These are phyloP conservation scores for Dactylellina sp. DNA, from an alignment of 2,329 filamentous ascomycete genomes.

Conservation along the genomic window DNA sequence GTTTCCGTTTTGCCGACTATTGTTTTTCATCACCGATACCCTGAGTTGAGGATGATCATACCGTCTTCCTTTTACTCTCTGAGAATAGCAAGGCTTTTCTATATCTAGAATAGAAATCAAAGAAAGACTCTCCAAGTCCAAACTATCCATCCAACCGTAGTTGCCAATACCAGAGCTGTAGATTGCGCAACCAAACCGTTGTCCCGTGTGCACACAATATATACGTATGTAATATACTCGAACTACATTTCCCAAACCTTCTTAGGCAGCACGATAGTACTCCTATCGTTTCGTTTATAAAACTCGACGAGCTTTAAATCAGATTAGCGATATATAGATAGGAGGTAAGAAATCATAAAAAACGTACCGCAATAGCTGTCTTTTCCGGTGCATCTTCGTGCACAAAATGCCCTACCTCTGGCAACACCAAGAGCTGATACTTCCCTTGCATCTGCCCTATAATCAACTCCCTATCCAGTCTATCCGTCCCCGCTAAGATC, in stretches of 20 bases:
- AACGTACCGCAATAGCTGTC: conserved; percentile 75
- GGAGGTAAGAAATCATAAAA: not conserved
- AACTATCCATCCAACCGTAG: conserved; percentile 3
- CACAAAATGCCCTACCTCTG: conserved; percentile 94
- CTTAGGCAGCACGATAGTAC: conserved; percentile 83
- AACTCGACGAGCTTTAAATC: conserved; percentile 79
- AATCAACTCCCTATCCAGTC: conserved; percentile 89
- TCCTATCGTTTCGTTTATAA: conserved; percentile 88
- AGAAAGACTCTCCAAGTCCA: conserved; percentile 8
- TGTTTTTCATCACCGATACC: conserved; percentile 32
- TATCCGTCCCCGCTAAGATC: conserved; percentile 86
- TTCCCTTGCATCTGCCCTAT: conserved; percentile 99
- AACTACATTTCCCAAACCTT: conserved; percentile 79
- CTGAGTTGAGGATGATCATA: conserved; percentile 1
- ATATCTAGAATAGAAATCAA: conserved; percentile 20
- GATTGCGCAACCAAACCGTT: conserved; percentile 4
- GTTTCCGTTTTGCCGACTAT: not conserved
- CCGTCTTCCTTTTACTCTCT: not conserved
- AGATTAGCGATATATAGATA: conserved; percentile 17
- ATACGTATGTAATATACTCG: conserved; percentile 1
- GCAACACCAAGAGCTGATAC: conserved; percentile 94
- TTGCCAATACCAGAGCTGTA: too few species aligned
- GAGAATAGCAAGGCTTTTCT: conserved; percentile 1
- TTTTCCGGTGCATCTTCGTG: conserved; percentile 95
- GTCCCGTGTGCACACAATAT: too few species aligned